A percentile compares a stretch with the other conserved stretches of the same genome.
These are phyloP conservation scores for Hyphopichia fennica DNA, from an alignment of 1,139 yeast species.

Conservation along the genomic window DNA sequence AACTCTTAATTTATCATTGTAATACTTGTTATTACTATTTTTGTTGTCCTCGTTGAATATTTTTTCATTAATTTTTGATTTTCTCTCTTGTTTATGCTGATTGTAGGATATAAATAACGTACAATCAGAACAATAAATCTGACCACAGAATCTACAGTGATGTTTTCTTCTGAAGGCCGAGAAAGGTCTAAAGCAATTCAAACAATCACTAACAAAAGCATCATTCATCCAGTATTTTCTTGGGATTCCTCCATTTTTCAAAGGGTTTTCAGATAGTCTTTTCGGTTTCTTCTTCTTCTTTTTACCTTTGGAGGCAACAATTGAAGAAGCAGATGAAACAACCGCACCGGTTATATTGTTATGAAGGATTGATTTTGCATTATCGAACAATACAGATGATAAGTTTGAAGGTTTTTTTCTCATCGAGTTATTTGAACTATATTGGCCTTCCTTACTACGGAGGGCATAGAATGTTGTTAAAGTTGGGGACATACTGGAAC, in stretches of 20 bases:
- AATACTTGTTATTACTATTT: conserved; percentile 19
- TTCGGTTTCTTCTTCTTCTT: conserved; percentile 32
- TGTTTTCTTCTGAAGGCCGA: conserved; percentile 85
- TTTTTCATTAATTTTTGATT: conserved; percentile 13
- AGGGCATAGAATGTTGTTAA: conserved; percentile 44
- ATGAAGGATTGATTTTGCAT: conserved; percentile 39
- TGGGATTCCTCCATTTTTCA: conserved; percentile 53
- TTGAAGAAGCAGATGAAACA: conserved; percentile 33
- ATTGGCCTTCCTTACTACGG: conserved; percentile 20
- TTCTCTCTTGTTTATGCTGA: conserved; percentile 53
- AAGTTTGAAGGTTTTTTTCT: conserved; percentile 32
- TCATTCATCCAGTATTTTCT: conserved; percentile 91
- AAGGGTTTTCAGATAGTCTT: conserved; percentile 44
- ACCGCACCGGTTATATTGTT: conserved; percentile 28
- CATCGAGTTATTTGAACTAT: conserved; percentile 12
- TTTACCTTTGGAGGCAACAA: conserved; percentile 17
- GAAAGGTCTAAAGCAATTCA: conserved; percentile 71
- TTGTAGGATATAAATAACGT: conserved; percentile 76
- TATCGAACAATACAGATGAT: conserved; percentile 36
- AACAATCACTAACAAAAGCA: conserved; percentile 79
- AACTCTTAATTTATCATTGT: conserved; percentile 71
- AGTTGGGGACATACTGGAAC: conserved; percentile 25
- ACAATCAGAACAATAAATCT: conserved; percentile 88
- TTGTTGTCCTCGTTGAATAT: too few relatives aligned
- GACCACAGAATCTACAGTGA: conserved; percentile 95